Conservation (phyloP, 78 protist species). For the Tieghemostelium lacteum region DNA sequence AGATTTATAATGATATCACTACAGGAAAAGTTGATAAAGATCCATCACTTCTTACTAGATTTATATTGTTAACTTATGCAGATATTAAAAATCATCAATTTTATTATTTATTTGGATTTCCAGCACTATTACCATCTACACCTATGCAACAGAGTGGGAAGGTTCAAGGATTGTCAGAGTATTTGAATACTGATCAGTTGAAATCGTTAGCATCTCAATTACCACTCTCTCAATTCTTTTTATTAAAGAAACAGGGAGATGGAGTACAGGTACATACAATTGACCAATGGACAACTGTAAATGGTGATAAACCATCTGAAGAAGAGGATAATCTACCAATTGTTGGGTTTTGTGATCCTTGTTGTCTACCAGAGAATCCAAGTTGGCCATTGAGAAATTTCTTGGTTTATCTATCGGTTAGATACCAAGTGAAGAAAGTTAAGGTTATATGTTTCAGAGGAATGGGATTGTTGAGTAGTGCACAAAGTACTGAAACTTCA, state of each 20-base stretch:
- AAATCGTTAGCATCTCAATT: no score
- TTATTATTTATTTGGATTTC: slow-evolving; percentile 90
- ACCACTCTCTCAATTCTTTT: background rate
- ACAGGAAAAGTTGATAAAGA: slow-evolving; percentile 78
- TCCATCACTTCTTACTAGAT: slow-evolving; percentile 66
- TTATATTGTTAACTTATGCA: slow-evolving; percentile 88
- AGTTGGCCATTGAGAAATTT: slow-evolving; percentile 95
- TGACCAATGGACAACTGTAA: background rate
- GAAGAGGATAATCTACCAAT: background rate
- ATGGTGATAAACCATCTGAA: background rate
- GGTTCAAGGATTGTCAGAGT: background rate
- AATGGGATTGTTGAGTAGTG: background rate
- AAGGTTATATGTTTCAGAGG: slow-evolving; percentile 19
- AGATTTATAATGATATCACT: slow-evolving; percentile 80
- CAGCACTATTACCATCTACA: slow-evolving; percentile 78
- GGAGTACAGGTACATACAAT: background rate
- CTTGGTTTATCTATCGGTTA: slow-evolving; percentile 10
- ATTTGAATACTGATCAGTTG: background rate
- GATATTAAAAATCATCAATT: slow-evolving; percentile 91
- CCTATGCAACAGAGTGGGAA: slow-evolving; percentile 34
- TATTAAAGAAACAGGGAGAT: background rate
- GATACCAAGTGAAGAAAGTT: background rate
- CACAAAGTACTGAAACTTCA: background rate
- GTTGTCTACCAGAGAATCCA: slow-evolving; percentile 64
- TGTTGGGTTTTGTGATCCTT: slow-evolving; percentile 85